Conservation (phyloP, 805 yeast species). For the Ogataea ramenticola region DNA sequence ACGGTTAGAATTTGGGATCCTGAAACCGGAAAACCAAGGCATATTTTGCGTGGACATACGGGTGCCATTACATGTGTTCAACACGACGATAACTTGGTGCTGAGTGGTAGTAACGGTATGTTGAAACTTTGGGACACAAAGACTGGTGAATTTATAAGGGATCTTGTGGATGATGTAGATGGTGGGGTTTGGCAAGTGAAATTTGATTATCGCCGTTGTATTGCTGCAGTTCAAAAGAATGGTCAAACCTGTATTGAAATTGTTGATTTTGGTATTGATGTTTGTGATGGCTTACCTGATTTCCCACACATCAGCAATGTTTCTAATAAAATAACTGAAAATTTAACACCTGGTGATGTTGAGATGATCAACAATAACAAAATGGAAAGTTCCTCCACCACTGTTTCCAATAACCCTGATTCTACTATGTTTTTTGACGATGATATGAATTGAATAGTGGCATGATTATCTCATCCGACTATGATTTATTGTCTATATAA, state of each 20-base stretch:
- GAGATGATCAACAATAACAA: not conserved
- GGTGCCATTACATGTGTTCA: conserved; percentile 91
- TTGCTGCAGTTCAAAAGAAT: conserved; percentile 78
- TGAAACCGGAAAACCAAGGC: conserved; percentile 54
- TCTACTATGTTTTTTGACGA: no score
- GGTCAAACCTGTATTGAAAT: conserved; percentile 75
- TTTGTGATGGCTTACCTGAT: conserved; percentile 5
- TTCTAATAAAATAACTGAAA: not conserved
- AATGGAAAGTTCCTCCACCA: not conserved
- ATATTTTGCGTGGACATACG: conserved; percentile 72
- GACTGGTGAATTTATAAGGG: conserved; percentile 69
- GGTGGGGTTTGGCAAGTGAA: conserved; percentile 95
- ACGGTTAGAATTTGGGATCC: conserved; percentile 93
- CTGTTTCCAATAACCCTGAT: no score
- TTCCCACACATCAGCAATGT: not conserved
- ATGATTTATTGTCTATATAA: no score
- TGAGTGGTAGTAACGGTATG: conserved; percentile 85
- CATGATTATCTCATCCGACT: no score
- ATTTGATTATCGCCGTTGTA: conserved; percentile 76
- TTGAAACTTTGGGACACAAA: conserved; percentile 82
- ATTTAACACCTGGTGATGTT: not conserved
- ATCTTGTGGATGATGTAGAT: conserved; percentile 63
- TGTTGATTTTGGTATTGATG: conserved; percentile 58
- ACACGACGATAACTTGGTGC: conserved; percentile 74
- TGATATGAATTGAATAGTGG: no score